Evolutionary conservation across 495 filamentous ascomycete genomes (phyloP).

Genomic region (Friedmanniomyces simplex): DNA sequence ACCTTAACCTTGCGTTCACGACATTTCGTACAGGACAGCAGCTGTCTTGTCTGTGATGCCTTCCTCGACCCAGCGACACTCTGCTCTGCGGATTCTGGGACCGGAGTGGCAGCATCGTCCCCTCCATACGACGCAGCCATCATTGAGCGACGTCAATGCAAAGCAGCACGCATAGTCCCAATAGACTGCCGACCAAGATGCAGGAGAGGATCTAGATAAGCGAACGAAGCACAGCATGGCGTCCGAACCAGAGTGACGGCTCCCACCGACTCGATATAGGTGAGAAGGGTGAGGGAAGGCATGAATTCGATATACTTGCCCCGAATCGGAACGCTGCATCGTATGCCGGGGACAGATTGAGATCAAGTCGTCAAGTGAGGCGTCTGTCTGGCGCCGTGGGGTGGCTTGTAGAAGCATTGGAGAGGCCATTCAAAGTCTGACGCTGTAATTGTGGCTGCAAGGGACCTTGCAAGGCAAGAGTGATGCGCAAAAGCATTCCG

Average conservation of each 20-base stretch:
- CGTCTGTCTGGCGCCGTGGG: neutral
- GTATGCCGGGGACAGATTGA: neutral
- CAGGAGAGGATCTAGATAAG: conserved; percentile 5
- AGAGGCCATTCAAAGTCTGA: neutral
- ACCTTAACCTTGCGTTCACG: conserved; percentile 36
- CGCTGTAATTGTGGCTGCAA: neutral
- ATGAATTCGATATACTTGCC: neutral
- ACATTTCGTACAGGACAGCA: conserved; percentile 35
- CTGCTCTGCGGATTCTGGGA: neutral
- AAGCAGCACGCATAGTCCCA: neutral
- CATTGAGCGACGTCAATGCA: neutral
- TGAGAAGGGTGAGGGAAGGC: neutral
- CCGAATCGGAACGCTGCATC: neutral
- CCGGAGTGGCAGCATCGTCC: neutral
- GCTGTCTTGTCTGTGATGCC: conserved; percentile 24
- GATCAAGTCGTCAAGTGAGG: neutral
- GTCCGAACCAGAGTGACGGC: conserved; percentile 1
- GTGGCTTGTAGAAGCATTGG: neutral
- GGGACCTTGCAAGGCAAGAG: neutral
- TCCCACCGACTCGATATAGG: neutral
- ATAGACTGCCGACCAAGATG: neutral
- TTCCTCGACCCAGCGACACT: conserved; percentile 3
- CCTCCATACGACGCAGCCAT: conserved; percentile 9
- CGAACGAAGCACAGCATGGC: conserved; percentile 5
- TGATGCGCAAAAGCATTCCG: neutral